Base-by-base conservation (phyloP, 495 filamentous ascomycete genomes). In the Hypoxylon perforatum region DNA sequence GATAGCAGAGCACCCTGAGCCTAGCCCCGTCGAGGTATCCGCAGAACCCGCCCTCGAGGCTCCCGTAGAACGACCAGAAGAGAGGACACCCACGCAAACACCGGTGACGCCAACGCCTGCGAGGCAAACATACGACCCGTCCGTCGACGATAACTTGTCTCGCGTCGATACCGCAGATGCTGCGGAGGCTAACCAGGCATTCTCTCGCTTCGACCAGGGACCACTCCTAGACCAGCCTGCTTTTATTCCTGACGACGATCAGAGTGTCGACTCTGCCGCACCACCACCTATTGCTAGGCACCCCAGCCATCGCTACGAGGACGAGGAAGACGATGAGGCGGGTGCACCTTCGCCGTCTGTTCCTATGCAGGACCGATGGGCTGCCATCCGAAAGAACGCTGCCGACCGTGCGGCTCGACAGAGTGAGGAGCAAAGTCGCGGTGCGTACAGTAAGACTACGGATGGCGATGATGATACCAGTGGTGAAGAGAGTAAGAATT, bases 341-440 rank as follows among this genome's bases (percentile, higher is more conserved):
- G 66, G 61, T 25, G 69, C 76, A 3, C 74, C 71, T 4, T 61
- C 71, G 5, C 65, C 79, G 47, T 46, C 67, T 21, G 63, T 74
- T 53, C 82, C 75, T 58, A 81, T 73, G 25, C 82, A 88, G 53
- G 91, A 94, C 71, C 87, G 93, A 36, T 99, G 95, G 95, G 94
- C 93, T 3, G 92, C 96, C 80, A 97, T 98, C 59, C 84, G 93
- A 59, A 93, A 92, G 84, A 97, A 97, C 65, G 95, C 95, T 10
- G 92, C 91, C 6, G 90, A 94, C 71, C 85, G 93, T 11, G 89
- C 87, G 22, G 85, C 87, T 8, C 78, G 84, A 41, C 80, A 82
- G 44, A 82, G 82, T 14, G 89, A 91, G 68, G 89, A 92, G 65
- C 83, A 87, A 53, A 84, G 80, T 71, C 76, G 78, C 49, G 81